Conservation (phyloP, 2,329 filamentous ascomycete species). For the Ceratocystis alfenasii region DNA sequence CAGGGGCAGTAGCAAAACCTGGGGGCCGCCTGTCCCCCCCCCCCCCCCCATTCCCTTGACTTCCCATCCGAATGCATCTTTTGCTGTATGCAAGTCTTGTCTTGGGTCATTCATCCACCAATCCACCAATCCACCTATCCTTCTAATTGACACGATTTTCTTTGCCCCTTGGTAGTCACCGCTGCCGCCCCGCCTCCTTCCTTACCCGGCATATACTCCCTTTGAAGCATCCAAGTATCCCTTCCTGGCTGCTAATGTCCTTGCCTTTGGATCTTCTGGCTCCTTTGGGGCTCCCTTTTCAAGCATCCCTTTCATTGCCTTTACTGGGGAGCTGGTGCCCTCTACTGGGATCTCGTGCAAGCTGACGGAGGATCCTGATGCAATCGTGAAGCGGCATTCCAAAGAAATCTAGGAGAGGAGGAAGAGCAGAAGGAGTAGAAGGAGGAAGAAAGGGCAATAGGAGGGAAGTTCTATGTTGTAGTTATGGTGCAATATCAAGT, state of each 20-base stretch:
- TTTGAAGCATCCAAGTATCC: not conserved
- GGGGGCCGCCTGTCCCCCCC: too few relatives aligned
- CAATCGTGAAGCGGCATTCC: slow-evolving; percentile 11
- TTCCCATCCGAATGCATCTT: too few relatives aligned
- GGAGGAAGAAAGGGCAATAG: too few relatives aligned
- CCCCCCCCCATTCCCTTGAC: too few relatives aligned
- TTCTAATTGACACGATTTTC: not conserved
- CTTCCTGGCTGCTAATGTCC: not conserved
- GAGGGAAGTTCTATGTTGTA: not conserved
- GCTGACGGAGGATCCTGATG: not conserved
- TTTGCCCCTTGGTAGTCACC: not conserved
- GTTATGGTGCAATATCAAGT: slow-evolving; percentile 5
- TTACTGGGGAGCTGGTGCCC: too few relatives aligned
- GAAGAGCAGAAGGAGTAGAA: too few relatives aligned
- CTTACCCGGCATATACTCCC: not conserved
- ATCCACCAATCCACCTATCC: not conserved
- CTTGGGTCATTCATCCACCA: not conserved
- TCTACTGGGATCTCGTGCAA: not conserved
- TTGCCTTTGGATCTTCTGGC: not conserved
- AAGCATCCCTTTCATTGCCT: not conserved
- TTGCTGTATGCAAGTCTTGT: not conserved
- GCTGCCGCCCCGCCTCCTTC: not conserved
- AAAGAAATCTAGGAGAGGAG: too few relatives aligned
- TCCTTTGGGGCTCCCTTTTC: not conserved
- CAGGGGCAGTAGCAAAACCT: too few relatives aligned